Evolutionary conservation across 345 rosid species (phyloP), one percentile per base, ranked within the genome.

Genomic region (Sisymbrium irio): DNA sequence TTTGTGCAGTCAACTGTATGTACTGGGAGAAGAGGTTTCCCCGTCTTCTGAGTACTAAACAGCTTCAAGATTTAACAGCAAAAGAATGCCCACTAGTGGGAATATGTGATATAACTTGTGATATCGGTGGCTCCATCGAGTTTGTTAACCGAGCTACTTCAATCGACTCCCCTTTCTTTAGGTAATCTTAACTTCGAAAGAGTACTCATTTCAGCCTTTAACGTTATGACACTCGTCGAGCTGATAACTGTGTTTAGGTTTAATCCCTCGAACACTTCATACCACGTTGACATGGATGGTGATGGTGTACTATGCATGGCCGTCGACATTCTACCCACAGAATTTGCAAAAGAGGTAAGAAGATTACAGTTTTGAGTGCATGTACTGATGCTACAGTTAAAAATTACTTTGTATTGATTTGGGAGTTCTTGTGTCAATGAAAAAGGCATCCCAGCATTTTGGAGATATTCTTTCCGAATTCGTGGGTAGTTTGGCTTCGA

Each of bases 1-100:
- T 73, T 14, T 6, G 46, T 78, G 67, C 84, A 94, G 98, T 94
- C 30, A 94, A 94, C 79, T 91, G 98, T 84, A 89, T 91, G 90
- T 94, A 94, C 57, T 94, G 98, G 98, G 98, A 94, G 81, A 83
- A 80, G 77, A 83, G 97, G 63, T 94, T 88, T 83, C 97, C 97
- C 1, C 82, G 85, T 45, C 80, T 94, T 71, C 75, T 94, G 67
- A 89, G 83, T 82, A 86, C 75, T 33, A 70, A 72, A 78, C 97
- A 91, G 84, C 62, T 91, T 73, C 96, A 79, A 62, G 91, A 84
- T 65, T 82, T 88, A 62, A 81, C 65, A 42, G 78, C 66, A 69
- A 83, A 83, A 75, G 88, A 83, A 46, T 83, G 88, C 30, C 96
- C 92, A n/a, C 89, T 94, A 69, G 86, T 91, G 53, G 98, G 98